phyloP scores from a whole-genome alignment of 2,329 filamentous ascomycete genomes.

The Fusarium falciforme region DNA sequence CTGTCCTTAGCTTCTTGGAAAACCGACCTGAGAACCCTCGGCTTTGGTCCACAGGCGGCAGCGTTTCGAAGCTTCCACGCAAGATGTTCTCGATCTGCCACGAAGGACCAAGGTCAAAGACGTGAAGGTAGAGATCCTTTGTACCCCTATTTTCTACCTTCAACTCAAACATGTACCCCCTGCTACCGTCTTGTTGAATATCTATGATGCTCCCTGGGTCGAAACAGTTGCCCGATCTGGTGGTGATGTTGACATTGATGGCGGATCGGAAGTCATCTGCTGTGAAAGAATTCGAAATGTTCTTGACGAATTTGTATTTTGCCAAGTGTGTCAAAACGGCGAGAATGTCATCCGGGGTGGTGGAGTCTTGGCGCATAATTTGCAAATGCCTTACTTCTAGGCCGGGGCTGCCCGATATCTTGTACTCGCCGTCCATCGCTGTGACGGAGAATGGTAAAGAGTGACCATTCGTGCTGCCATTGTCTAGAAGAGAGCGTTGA shows the following conservation, averaged over 20 bases:
- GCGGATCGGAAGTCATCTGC: background rate
- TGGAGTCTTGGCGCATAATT: background rate
- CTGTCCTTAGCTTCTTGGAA: constrained; percentile 8
- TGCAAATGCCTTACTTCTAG: background rate
- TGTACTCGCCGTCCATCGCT: background rate
- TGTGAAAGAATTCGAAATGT: background rate
- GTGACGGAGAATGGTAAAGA: background rate
- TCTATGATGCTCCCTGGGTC: background rate
- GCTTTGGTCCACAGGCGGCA: background rate
- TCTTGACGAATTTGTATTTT: constrained; percentile 4
- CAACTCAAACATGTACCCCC: background rate
- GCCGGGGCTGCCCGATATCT: background rate
- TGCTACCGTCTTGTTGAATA: background rate
- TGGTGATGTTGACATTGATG: background rate
- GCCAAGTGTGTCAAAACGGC: background rate
- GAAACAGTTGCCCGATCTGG: background rate
- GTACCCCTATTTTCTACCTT: background rate
- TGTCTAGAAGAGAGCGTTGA: background rate
- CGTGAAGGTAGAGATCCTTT: background rate
- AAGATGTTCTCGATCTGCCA: constrained; percentile 6
- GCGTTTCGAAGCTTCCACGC: background rate
- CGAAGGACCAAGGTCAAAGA: constrained; percentile 1
- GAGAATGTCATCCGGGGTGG: background rate
- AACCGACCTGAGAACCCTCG: background rate
- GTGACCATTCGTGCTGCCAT: rapidly evolving